These are phyloP conservation scores for Vitis amurensis DNA, from an alignment of 164 flowering plant genomes.

Conservation along the genomic window DNA sequence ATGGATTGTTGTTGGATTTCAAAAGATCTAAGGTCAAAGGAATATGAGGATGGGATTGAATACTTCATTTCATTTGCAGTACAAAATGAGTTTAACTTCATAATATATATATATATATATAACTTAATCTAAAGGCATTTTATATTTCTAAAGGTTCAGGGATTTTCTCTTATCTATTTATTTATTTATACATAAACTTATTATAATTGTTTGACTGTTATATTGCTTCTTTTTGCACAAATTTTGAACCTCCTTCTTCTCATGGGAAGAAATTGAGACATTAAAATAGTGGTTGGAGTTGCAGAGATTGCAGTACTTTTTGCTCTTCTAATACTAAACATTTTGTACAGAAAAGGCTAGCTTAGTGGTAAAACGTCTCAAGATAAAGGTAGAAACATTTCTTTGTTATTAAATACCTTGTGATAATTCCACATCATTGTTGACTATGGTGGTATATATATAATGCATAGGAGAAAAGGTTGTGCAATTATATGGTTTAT, in stretches of 20 bases:
- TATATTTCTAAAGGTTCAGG: too few species aligned
- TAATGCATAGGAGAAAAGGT: neutral
- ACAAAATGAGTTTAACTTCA: too few species aligned
- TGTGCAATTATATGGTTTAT: neutral
- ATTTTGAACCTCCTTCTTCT: conserved; percentile 50
- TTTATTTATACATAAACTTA: neutral
- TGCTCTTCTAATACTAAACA: conserved; percentile 28
- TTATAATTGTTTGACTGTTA: neutral
- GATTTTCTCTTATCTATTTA: too few species aligned
- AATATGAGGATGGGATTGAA: too few species aligned
- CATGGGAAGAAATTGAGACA: conserved; percentile 21
- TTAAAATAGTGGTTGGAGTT: conserved; percentile 22
- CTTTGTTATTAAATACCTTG: neutral
- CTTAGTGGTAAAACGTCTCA: conserved; percentile 43
- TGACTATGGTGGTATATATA: neutral
- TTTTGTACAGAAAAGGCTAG: conserved; percentile 49
- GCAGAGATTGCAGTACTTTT: conserved; percentile 32
- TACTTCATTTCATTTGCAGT: too few species aligned
- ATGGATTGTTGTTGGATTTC: too few species aligned
- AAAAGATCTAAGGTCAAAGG: too few species aligned
- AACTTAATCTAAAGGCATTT: neutral
- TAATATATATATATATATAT: neutral
- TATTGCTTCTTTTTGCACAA: conserved; percentile 26
- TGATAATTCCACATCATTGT: neutral
- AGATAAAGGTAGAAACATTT: conserved; percentile 43